These are phyloP conservation scores for Torulaspora indica DNA, from an alignment of 805 yeast species.

Conservation along the genomic window DNA sequence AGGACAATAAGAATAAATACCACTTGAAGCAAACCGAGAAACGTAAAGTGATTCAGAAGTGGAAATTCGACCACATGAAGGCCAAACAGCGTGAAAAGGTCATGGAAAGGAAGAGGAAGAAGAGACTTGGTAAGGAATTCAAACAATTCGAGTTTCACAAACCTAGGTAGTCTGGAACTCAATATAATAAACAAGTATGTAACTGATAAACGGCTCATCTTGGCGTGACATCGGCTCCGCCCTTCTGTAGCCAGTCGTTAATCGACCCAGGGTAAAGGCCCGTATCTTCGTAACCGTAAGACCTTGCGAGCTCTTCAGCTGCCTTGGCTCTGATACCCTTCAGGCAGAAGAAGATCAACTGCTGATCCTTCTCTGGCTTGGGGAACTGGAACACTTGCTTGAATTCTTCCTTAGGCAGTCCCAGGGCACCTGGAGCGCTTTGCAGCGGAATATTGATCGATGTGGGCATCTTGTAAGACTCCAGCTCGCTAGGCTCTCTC, in stretches of 20 bases:
- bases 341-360: conserved; percentile 82
- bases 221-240: conserved; percentile 22
- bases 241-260: conserved; percentile 65
- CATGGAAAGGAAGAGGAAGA: conserved; percentile 83
- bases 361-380: conserved; percentile 68
- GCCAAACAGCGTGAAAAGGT: conserved; percentile 70
- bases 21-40: conserved; percentile 67
- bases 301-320: conserved; percentile 86
- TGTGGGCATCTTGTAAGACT: conserved; percentile 72
- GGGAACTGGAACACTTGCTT: conserved; percentile 72
- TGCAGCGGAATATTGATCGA: conserved; percentile 87
- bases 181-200: not conserved
- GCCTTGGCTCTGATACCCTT: conserved; percentile 90
- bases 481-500: conserved; percentile 80
- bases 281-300: conserved; percentile 80
- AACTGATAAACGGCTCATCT: not conserved
- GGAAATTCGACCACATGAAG: conserved; percentile 72
- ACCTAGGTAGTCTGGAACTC: conserved; percentile 16
- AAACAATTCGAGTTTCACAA: conserved; percentile 43
- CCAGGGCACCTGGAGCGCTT: conserved; percentile 88
- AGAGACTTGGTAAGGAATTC: conserved; percentile 77
- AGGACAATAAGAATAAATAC: conserved; percentile 48
- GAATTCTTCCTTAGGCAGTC: conserved; percentile 73
- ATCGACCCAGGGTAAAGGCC: conserved; percentile 85
- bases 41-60: conserved; percentile 68